phyloP scores from a whole-genome alignment of 2,329 filamentous ascomycete species.

The Samsoniella hepiali region DNA sequence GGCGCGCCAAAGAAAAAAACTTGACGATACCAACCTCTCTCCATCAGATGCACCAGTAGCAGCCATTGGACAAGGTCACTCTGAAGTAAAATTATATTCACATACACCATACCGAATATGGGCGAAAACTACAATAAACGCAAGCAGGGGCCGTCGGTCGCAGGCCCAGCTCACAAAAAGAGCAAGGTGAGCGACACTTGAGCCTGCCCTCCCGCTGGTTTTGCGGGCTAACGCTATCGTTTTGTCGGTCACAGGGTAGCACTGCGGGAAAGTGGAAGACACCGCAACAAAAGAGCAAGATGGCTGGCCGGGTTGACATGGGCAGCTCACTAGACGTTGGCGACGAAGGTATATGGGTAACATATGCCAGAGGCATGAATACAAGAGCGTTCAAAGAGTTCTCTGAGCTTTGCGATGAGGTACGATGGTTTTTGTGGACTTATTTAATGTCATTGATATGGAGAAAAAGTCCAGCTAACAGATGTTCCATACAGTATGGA shows the following conservation, averaged over 20 bases:
- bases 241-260: constrained; percentile 29
- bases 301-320: constrained; percentile 39
- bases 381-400: constrained; percentile 67
- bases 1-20: constrained; percentile 7
- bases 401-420: constrained; percentile 62
- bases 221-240: background rate
- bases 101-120: constrained; percentile 25
- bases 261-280: constrained; percentile 60
- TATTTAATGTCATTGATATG: background rate
- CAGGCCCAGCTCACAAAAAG: constrained; percentile 34
- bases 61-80: background rate
- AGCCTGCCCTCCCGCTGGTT: background rate
- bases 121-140: constrained; percentile 33
- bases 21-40: background rate
- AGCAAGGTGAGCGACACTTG: constrained; percentile 37
- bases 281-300: constrained; percentile 53
- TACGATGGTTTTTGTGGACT: constrained; percentile 30
- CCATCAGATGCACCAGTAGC: background rate
- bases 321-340: constrained; percentile 58
- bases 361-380: constrained; percentile 70
- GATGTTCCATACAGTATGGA: constrained; percentile 53
- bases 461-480: background rate
- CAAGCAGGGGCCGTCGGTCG: constrained; percentile 31
- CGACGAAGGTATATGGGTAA: constrained; percentile 74
- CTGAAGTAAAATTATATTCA: background rate